Conservation (phyloP, 1,139 yeast genomes). For the Geotrichum restrictum region DNA sequence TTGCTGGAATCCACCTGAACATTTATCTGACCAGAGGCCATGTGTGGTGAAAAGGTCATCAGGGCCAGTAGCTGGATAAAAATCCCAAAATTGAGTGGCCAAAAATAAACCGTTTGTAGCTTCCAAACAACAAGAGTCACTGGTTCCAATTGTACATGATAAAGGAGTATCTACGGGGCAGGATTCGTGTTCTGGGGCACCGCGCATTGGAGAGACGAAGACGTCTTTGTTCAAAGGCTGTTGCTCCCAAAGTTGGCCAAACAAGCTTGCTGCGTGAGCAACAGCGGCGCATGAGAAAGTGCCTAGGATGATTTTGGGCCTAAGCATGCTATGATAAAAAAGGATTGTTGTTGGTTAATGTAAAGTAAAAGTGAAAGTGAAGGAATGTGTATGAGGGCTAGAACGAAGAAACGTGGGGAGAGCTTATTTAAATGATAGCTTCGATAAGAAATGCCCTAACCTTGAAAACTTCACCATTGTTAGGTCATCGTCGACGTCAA, state of each 20-base stretch:
- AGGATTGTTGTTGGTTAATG: slow-evolving; percentile 10
- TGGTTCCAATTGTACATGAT: slow-evolving; percentile 47
- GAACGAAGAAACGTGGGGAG: background rate
- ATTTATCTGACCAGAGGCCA: slow-evolving; percentile 83
- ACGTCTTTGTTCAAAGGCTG: background rate
- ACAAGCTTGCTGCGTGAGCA: background rate
- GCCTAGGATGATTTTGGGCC: background rate
- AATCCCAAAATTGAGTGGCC: slow-evolving; percentile 94
- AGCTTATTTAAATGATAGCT: background rate
- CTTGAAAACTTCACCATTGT: background rate
- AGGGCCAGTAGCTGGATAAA: slow-evolving; percentile 76
- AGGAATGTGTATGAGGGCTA: background rate
- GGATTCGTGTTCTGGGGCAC: slow-evolving; percentile 29
- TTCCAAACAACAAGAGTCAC: slow-evolving; percentile 74
- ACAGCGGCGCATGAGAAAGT: background rate
- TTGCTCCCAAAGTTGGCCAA: background rate
- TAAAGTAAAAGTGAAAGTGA: background rate
- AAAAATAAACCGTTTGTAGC: slow-evolving; percentile 80
- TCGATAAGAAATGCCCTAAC: slow-evolving; percentile 2
- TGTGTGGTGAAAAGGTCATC: slow-evolving; percentile 75
- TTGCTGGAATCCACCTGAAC: slow-evolving; percentile 69
- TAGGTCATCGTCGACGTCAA: too few relatives aligned
- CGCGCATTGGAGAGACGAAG: background rate
- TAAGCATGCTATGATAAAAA: background rate
- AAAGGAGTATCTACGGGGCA: slow-evolving; percentile 69